Conservation (phyloP, 352 stramenopile genomes). For the Lagenidium giganteum region DNA sequence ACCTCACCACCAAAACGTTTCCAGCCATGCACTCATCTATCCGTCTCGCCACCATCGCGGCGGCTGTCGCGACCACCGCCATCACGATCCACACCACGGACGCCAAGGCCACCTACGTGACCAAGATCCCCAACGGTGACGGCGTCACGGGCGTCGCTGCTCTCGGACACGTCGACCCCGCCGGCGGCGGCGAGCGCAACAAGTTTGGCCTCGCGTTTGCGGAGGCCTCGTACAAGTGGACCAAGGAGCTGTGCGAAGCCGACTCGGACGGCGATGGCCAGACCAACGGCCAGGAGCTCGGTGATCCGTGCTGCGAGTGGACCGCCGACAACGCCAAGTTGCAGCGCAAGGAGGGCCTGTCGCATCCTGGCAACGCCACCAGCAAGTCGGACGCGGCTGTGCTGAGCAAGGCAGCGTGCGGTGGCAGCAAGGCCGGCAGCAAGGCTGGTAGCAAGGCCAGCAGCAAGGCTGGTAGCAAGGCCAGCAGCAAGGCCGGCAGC, state of each 20-base stretch:
- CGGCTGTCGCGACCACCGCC: no score
- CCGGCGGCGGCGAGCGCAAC: constrained; percentile 13
- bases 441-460: no score
- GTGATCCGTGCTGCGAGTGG: constrained; percentile 48
- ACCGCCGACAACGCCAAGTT: constrained; percentile 4
- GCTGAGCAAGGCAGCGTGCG: no score
- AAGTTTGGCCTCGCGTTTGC: constrained; percentile 38
- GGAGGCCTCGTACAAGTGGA: constrained; percentile 14
- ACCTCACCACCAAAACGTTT: no score
- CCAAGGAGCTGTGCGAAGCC: constrained; percentile 29
- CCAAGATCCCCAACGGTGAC: constrained; percentile 24
- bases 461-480: no score
- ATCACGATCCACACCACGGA: no score
- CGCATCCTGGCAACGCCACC: constrained; percentile 10
- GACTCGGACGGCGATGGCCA: constrained; percentile 51
- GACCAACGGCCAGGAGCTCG: constrained; percentile 61
- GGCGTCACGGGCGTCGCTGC: constrained; percentile 17
- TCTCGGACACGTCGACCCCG: constrained; percentile 18
- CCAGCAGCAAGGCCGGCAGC: no score
- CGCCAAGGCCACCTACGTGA: constrained; percentile 13
- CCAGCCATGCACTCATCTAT: no score
- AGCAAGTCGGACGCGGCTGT: constrained; percentile 2
- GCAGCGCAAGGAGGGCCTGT: constrained; percentile 10
- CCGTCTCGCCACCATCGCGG: not conserved
- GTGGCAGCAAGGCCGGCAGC: no score